phyloP scores from a whole-genome alignment of 2,329 filamentous ascomycete genomes.

The Sclerotinia nivalis region DNA sequence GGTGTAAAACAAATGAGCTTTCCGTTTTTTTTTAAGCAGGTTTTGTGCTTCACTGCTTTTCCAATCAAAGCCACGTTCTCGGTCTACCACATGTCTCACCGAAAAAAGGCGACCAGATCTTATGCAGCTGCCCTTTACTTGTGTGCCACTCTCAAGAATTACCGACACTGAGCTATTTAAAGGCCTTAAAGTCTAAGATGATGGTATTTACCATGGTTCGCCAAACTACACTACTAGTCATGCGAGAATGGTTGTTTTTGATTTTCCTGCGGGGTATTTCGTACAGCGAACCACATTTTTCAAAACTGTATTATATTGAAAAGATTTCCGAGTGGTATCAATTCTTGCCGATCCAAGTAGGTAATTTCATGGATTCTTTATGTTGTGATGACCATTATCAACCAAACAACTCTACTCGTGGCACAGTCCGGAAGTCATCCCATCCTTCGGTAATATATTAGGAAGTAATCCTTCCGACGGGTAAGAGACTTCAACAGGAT shows the following conservation, averaged over 20 bases:
- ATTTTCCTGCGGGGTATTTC: conserved; percentile 20
- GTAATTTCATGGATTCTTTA: not conserved
- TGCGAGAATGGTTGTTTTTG: conserved; percentile 13
- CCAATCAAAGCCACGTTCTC: conserved; percentile 18
- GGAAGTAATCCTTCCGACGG: conserved; percentile 12
- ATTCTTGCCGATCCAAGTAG: not conserved
- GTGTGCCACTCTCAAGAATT: conserved; percentile 12
- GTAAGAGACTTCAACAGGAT: not conserved
- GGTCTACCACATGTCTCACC: conserved; percentile 20
- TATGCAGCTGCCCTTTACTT: conserved; percentile 22
- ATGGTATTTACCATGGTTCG: conserved; percentile 20
- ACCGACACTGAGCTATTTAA: conserved; percentile 1
- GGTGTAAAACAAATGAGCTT: not conserved
- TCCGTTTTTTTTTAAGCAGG: not conserved
- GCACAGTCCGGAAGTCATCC: not conserved
- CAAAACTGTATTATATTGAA: not conserved
- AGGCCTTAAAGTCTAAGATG: not conserved
- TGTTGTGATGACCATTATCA: conserved; percentile 1
- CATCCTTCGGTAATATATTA: conserved; percentile 1
- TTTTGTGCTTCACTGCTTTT: conserved; percentile 3
- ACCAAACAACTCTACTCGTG: not conserved
- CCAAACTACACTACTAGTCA: conserved; percentile 5
- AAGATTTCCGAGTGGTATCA: not conserved
- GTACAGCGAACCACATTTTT: conserved; percentile 17
- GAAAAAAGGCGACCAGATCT: conserved; percentile 24